Evolutionary conservation across 1,139 yeast species (phyloP), one percentile per base, ranked within the genome.

Genomic region (Yamadazyma siamensis): DNA sequence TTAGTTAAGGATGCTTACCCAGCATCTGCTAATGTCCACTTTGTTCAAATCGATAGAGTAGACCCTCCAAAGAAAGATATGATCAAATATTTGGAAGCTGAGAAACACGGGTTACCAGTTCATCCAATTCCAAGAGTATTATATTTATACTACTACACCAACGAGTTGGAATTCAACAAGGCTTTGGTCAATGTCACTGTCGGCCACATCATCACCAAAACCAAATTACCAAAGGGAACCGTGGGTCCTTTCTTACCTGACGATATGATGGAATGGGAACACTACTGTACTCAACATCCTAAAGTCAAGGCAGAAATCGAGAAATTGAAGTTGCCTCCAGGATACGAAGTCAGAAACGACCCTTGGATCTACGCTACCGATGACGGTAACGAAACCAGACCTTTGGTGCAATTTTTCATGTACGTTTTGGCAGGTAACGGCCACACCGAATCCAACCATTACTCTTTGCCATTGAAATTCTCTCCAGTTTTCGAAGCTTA

Each of bases 331-430:
- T 71, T 73, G 50, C 87, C 80, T 49, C 54, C 60, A 27, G 68
- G 72, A 15, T 67, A 71, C 49, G 52, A 72, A 29, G 77, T 85
- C 31, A 75, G 81, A 51, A 74, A 71, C 51, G 87, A 86, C 53
- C 89, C 94, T 31, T 86, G 95, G 95, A 85, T 85, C 70, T 85
- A 85, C 54, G 95, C 94, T 46, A 80, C 87, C 25, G 89, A 82
- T 53, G 75, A 73, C 45, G 59, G 70, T 28, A 68, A 72, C 38
- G 83, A 77, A 50, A 64, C 44, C 28, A 71, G 86, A 55, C 77
- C 80, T 18, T 66, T 80, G 61, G 62, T 80, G 46, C 91, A 83
- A 63, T 77, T 80, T 56, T 81, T 80, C 64, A 80, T 83, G 80
- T 86, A 86, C 59, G 74, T 87, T 40, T 77, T 77, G 50, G 77